Evolutionary conservation across 139 green algal genomes (phyloP).

Genomic region (Astrephomene gubernaculifera): DNA sequence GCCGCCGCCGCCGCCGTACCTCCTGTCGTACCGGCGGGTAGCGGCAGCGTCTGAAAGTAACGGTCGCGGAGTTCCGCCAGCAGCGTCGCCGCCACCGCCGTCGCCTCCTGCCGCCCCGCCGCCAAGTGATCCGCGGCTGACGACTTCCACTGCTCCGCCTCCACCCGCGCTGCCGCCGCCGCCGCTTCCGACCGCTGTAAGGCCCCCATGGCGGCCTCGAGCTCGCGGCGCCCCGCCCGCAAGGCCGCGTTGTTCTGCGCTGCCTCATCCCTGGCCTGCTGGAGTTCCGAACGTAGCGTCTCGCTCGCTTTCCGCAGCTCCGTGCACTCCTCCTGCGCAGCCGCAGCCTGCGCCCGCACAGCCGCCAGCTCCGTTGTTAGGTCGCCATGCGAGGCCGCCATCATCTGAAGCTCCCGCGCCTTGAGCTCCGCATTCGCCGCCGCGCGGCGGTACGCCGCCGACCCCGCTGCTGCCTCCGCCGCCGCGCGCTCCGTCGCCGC

Average conservation of each 20-base stretch:
- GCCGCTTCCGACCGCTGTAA: neutral
- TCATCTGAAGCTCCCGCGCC: conserved; percentile 21
- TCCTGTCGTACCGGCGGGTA: neutral
- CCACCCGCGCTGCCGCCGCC: neutral
- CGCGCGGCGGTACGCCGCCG: neutral
- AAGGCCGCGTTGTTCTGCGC: neutral
- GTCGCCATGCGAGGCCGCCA: no score
- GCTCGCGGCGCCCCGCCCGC: neutral
- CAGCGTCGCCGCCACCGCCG: neutral
- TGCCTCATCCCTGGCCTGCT: neutral
- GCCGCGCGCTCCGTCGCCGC: neutral
- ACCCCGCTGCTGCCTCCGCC: neutral
- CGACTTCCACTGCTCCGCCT: neutral
- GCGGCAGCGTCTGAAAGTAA: conserved; percentile 9
- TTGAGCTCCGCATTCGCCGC: conserved; percentile 8
- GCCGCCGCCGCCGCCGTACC: neutral
- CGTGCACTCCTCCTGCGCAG: neutral
- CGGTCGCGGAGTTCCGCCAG: conserved; percentile 1
- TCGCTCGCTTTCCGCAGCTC: neutral
- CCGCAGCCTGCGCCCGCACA: neutral
- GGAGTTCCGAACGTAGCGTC: neutral
- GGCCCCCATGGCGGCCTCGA: neutral
- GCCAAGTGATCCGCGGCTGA: neutral
- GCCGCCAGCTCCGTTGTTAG: no score
- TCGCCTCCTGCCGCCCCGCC: conserved; percentile 2